Base-by-base conservation (phyloP, 2,329 filamentous ascomycete species). In the Penicillium sp. region DNA sequence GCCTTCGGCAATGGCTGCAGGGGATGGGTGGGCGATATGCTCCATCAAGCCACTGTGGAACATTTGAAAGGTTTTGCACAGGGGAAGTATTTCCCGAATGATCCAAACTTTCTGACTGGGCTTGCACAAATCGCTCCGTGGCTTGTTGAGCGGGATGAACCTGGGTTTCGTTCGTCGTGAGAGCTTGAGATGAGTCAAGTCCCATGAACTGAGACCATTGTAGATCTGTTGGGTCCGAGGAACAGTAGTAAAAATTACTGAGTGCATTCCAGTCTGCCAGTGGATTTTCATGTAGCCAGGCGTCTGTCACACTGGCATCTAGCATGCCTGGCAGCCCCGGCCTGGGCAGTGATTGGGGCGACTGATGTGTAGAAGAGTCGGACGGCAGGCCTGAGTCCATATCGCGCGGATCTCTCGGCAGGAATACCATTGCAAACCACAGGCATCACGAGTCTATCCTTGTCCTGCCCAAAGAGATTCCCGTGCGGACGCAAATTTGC, bases 1-100 rank as follows among this genome's bases (percentile, higher is more conserved):
- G 68, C 3, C 67, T 69, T 39, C 68, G 69, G 56, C 79, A 81
- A 55, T 80, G 69, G 26, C 58, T 62, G 58, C 79, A 81, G 2
- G 78, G 76, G 4, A 52, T 61, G 0, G 73, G 64, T 0, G 78
- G 77, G 8, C 72, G 65, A 51, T 71, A 73, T 0, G 74, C 75
- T 9, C 77, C 77, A 46, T 77, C 66, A 13, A 69, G 55, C 66
- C 68, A 70, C 29, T 68, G 61, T 1, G 64, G 58, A 33, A 69
- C 56, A 70, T 70, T 42, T 17, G 53, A 54, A 13, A 67, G 33
- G 23, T 39, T 45, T 15, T 26, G 48, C 24, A 29, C 15, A 7
- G 23, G 24, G 1, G 37, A 2, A 10, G 12, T 4, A n/a, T 7
- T 18, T 4, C 17, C 15, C 7, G 32, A 3, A 17, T 18, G 7